phyloP scores from a whole-genome alignment of 192 early-diverging fungal genomes.

The Haplosporangium gracile region DNA sequence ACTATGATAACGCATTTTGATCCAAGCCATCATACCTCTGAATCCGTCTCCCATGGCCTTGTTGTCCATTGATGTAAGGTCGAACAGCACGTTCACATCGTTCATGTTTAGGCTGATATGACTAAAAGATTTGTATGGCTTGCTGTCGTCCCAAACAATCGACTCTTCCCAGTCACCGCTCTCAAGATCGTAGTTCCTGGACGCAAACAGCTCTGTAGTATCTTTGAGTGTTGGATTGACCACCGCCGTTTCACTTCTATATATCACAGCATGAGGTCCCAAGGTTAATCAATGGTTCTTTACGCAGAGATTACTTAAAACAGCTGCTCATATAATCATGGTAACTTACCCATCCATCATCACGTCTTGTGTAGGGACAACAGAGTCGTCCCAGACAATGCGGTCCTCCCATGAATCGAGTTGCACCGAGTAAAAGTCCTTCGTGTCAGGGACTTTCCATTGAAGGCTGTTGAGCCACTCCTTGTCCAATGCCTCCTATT shows the following conservation, averaged over 20 bases:
- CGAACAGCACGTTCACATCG: constrained; percentile 84
- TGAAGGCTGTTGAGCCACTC: constrained; percentile 41
- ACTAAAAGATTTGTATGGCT: constrained; percentile 64
- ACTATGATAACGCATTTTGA: not conserved
- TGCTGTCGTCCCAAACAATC: constrained; percentile 86
- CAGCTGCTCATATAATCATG: not conserved
- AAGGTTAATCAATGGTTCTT: not conserved
- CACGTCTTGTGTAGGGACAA: constrained; percentile 29
- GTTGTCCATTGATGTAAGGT: constrained; percentile 65
- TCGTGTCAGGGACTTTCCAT: constrained; percentile 54
- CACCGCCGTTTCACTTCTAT: not conserved
- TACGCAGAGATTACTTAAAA: not conserved
- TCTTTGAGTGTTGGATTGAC: not conserved
- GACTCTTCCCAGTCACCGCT: constrained; percentile 78
- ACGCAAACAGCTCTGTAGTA: constrained; percentile 28
- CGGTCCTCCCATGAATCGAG: constrained; percentile 88
- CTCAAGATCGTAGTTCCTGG: constrained; percentile 72
- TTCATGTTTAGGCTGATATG: constrained; percentile 74
- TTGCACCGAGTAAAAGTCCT: constrained; percentile 75
- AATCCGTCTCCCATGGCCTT: constrained; percentile 51
- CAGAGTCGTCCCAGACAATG: constrained; percentile 81
- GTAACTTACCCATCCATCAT: constrained; percentile 11
- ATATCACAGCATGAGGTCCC: not conserved
- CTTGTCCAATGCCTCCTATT: constrained; percentile 25
- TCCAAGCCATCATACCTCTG: constrained; percentile 27